A percentile compares a stretch with the other conserved stretches of the same genome.
Evolutionary conservation across 2,329 filamentous ascomycete genomes (phyloP).

Genomic region (Hypoxylon rubiginosum): DNA sequence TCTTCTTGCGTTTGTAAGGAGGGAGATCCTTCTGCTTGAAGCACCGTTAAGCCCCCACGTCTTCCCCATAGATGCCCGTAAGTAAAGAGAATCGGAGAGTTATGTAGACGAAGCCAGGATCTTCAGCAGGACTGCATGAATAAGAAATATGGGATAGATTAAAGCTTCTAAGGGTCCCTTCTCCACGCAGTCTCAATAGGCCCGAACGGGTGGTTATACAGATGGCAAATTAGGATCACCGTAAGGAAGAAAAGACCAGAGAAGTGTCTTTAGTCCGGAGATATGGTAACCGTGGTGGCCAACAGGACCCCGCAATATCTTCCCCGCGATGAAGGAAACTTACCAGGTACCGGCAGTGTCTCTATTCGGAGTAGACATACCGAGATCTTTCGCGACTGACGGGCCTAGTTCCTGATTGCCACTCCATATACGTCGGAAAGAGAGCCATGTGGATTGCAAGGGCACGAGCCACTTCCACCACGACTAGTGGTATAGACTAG

Average conservation of each 20-base stretch:
- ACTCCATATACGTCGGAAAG: slow-evolving; percentile 25
- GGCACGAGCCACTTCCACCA: slow-evolving; percentile 15
- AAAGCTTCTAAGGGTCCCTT: slow-evolving; percentile 36
- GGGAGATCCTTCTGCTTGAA: neutral
- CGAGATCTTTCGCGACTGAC: slow-evolving; percentile 49
- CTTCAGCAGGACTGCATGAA: slow-evolving; percentile 35
- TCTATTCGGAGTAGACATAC: slow-evolving; percentile 50
- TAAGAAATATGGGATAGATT: slow-evolving; percentile 45
- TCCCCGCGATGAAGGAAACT: slow-evolving; percentile 40
- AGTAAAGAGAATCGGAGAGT: slow-evolving; percentile 18
- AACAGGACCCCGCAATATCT: slow-evolving; percentile 41
- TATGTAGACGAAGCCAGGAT: slow-evolving; percentile 30
- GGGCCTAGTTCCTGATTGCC: slow-evolving; percentile 53
- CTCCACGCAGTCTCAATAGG: slow-evolving; percentile 44
- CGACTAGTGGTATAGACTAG: slow-evolving; percentile 43
- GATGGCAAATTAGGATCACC: slow-evolving; percentile 44
- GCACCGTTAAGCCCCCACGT: slow-evolving; percentile 24
- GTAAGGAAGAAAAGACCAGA: slow-evolving; percentile 37
- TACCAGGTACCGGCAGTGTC: slow-evolving; percentile 36
- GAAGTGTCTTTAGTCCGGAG: slow-evolving; percentile 35
- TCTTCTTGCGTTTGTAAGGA: slow-evolving; percentile 10
- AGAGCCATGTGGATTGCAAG: slow-evolving; percentile 14
- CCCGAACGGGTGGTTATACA: slow-evolving; percentile 46
- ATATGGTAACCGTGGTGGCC: slow-evolving; percentile 40
- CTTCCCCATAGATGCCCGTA: slow-evolving; percentile 5